Conservation (phyloP, 129 eudicot species). For the Chrysanthemum lavandulifolium region DNA sequence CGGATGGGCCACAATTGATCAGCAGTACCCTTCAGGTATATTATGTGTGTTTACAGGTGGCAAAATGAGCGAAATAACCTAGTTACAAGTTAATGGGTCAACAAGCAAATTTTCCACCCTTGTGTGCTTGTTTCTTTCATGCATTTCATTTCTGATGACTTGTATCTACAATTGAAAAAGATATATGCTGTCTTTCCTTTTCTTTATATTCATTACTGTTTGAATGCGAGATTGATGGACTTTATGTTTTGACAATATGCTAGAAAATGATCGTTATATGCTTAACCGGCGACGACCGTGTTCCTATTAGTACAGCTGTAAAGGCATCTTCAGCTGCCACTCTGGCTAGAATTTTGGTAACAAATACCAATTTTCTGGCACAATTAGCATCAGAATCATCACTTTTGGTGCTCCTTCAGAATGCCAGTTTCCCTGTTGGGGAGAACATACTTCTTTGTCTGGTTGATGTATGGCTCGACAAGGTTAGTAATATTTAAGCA, state of each 20-base stretch:
- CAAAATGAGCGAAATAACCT: not conserved
- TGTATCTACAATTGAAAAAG: not conserved
- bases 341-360: slow-evolving; percentile 78
- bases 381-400: slow-evolving; percentile 82
- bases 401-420: slow-evolving; percentile 64
- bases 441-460: slow-evolving; percentile 89
- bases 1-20: slow-evolving; percentile 82
- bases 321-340: slow-evolving; percentile 84
- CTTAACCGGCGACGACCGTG: slow-evolving; percentile 78
- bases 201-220: not conserved
- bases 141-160: too few species aligned
- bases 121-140: not conserved
- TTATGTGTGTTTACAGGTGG: slow-evolving; percentile 10
- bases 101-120: not conserved
- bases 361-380: slow-evolving; percentile 86
- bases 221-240: slow-evolving; percentile 13
- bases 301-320: slow-evolving; percentile 81
- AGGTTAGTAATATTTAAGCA: slow-evolving; percentile 44
- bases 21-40: slow-evolving; percentile 84
- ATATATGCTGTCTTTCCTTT: slow-evolving; percentile 8
- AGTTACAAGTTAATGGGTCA: not conserved
- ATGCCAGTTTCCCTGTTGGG: slow-evolving; percentile 68
- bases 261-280: slow-evolving; percentile 86
- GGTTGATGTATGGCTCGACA: slow-evolving; percentile 96
- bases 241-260: slow-evolving; percentile 22